Evolutionary conservation across 495 filamentous ascomycete species (phyloP).

Genomic region (Talaromyces ruber): DNA sequence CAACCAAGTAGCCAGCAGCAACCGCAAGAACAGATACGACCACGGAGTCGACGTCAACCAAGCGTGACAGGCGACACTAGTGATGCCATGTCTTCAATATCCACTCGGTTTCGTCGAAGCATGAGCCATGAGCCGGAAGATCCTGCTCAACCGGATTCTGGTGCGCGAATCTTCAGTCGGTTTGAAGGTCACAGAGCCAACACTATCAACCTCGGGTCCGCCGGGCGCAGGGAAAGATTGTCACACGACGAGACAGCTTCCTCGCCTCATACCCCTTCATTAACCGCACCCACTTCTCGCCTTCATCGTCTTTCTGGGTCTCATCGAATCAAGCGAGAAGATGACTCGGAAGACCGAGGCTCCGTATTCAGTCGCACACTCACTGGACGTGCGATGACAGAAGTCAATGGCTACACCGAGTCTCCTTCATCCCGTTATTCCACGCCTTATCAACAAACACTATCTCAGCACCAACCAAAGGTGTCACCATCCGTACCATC

Average conservation of each 20-base stretch:
- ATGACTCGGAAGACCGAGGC: constrained; percentile 18
- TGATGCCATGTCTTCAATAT: constrained; percentile 19
- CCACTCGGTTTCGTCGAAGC: constrained; percentile 25
- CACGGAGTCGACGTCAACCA: constrained; percentile 16
- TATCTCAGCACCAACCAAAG: constrained; percentile 19
- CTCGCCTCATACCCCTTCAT: constrained; percentile 32
- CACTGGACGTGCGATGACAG: constrained; percentile 29
- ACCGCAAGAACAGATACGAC: constrained; percentile 7
- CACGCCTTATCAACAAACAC: constrained; percentile 22
- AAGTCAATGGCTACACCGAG: constrained; percentile 20
- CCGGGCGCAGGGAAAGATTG: constrained; percentile 42
- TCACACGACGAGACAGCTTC: constrained; percentile 53
- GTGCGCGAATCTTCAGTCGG: constrained; percentile 57
- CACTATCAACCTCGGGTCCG: constrained; percentile 34
- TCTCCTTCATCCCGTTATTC: constrained; percentile 20
- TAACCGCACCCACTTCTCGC: constrained; percentile 21
- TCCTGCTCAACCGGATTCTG: constrained; percentile 33
- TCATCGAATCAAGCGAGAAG: constrained; percentile 30
- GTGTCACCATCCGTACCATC: constrained; percentile 33
- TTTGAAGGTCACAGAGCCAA: constrained; percentile 66
- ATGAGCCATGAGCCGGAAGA: constrained; percentile 36
- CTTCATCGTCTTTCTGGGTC: constrained; percentile 31
- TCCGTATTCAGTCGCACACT: constrained; percentile 19
- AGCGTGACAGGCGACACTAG: constrained; percentile 22
- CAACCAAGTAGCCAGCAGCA: constrained; percentile 13